Evolutionary conservation across 2,329 filamentous ascomycete genomes (phyloP), one percentile per base, ranked within the genome.

Genomic region (Xylariaceae sp.): DNA sequence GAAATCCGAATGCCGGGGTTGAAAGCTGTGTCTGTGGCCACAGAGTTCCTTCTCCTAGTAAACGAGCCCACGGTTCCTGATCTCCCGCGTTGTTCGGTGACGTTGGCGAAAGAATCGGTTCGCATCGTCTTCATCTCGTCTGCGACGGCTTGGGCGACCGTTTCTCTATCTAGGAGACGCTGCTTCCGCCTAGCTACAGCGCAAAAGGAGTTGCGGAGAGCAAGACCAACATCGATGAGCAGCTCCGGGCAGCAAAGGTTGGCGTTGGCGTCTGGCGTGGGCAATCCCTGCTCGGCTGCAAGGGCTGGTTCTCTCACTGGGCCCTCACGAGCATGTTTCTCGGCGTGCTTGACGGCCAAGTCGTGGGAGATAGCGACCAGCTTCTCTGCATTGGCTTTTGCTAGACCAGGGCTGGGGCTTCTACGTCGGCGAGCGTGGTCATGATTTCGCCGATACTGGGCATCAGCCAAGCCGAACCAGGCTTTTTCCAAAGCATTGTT

Each of bases 401-500:
- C 65, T 33, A 70, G 51, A 2, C 63, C 59, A 4, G 68, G 65
- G 31, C 64, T 72, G 4, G 66, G 68, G 45, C 62, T 67, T 12
- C 64, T 63, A 53, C 65, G 63, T 31, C 64, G 63, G 28, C 58
- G 60, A 3, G 73, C 69, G 44, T 71, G 69, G 13, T 66, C 62
- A 56, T 86, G 81, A 31, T 76, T 73, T 56, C 72, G 66, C 54
- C 73, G 66, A 68, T 80, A 73, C 56, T 75, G 67, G 52, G 76
- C 68, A 31, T 76, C 75, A 18, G 74, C 71, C 14, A 94, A 75
- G 14, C 76, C 72, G 41, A 86, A 71, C 89, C 92, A 96, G 34
- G 89, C 83, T 57, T 84, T 82, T 66, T 96, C 90, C 12, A 96
- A 75, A 2, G 87, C 84, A 59, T 86, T 83, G 60, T 93, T 95